Conservation (phyloP, 805 yeast species). For the Saturnispora diversa region DNA sequence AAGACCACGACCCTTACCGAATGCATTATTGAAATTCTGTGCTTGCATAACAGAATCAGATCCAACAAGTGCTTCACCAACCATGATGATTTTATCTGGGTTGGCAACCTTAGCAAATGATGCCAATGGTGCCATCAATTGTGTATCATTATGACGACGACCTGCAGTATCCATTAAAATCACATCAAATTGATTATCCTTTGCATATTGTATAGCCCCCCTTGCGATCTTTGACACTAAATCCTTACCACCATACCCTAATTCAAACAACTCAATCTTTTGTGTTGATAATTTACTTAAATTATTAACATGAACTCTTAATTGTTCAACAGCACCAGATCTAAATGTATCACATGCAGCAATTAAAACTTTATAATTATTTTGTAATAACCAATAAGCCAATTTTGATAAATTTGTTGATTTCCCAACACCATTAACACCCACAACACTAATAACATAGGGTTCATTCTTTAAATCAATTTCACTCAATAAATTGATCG, state of each 20-base stretch:
- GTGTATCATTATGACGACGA: conserved; percentile 89
- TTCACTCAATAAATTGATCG: conserved; percentile 78
- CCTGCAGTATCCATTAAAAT: conserved; percentile 97
- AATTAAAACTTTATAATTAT: conserved; percentile 74
- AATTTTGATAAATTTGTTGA: conserved; percentile 90
- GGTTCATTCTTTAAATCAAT: conserved; percentile 50
- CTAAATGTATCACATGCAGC: conserved; percentile 98
- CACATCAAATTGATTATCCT: conserved; percentile 63
- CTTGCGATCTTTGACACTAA: conserved; percentile 88
- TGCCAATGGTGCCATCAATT: conserved; percentile 90
- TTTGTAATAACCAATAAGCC: conserved; percentile 92
- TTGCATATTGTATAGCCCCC: conserved; percentile 78
- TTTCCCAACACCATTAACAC: conserved; percentile 97
- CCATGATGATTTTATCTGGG: conserved; percentile 96
- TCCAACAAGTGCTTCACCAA: conserved; percentile 96
- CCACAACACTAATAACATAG: conserved; percentile 93
- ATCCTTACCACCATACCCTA: conserved; percentile 96
- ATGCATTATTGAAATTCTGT: conserved; percentile 82
- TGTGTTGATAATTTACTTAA: conserved; percentile 55
- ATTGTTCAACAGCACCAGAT: conserved; percentile 97
- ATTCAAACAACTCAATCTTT: conserved; percentile 74
- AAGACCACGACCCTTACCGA: conserved; percentile 70
- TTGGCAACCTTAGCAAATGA: conserved; percentile 92
- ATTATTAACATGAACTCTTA: conserved; percentile 87
- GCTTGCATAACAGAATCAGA: conserved; percentile 97